Evolutionary conservation across 805 yeast genomes (phyloP), one percentile per base, ranked within the genome.

Genomic region (Limtongia smithiae): DNA sequence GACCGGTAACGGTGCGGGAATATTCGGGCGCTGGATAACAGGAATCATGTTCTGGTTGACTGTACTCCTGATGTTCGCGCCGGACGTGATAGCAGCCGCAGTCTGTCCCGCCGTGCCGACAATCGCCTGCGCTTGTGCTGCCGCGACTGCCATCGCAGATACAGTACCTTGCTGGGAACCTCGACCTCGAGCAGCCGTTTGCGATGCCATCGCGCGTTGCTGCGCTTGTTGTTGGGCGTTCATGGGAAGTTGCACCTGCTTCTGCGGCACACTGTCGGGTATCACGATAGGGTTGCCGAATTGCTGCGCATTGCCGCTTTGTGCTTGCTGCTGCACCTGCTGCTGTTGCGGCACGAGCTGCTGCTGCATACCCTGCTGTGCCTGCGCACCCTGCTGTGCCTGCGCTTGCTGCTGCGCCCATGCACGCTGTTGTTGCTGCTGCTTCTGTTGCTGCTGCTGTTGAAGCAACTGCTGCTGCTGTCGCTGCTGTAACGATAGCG

Each of bases 391-490:
- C 9, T 25, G 28, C 28, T 25, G 28, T 9, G 9, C 9, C 28
- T 36, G 34, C n/a, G 28, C 34, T 3, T 20, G 9, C 9, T 25
- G 28, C 28, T 25, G 28, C 28, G 9, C 9, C 28, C 30, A 28
- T 11, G 28, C 34, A 2, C 21, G 9, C 9, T 25, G 28, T 9
- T 25, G 28, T 9, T 7, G 6, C 28, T n/a, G n/a, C n/a, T n/a
- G n/a, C n/a, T 30, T 27, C 37, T 21, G 24, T 22, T 28, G 12
- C 11, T 27, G 27, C 22, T n/a, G n/a, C n/a, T n/a, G n/a, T n/a
- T 30, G n/a, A n/a, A n/a, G n/a, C n/a, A n/a, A n/a, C 20, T 24
- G 41, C 44, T 4, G 45, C 35, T 9, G 51, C 39, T 39, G 44
- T 15, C 33, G 44, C 39, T 34, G 33, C 31, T 24, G 40, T 6